Percentiles rank a stretch among this genome's conserved stretches.
phyloP scores from a whole-genome alignment of 805 yeast species.

The Metschnikowia lochheadii region DNA sequence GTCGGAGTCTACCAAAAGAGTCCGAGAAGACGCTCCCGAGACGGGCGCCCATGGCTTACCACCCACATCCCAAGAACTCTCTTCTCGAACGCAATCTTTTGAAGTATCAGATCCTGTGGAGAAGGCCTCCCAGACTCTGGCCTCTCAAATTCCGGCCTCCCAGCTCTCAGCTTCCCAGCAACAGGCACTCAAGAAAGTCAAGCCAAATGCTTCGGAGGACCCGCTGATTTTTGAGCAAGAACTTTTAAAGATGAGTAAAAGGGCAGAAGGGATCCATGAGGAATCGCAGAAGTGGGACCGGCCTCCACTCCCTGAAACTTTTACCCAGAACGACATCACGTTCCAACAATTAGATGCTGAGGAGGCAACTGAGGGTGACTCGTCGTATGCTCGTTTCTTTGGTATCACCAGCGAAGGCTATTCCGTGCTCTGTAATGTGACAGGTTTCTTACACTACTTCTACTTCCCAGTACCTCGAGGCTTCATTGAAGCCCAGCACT shows the following conservation, averaged over 20 bases:
- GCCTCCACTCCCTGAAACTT: slow-evolving; percentile 50
- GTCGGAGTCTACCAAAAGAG: slow-evolving; percentile 8
- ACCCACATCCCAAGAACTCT: slow-evolving; percentile 20
- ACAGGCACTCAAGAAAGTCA: slow-evolving; percentile 32
- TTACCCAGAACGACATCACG: slow-evolving; percentile 48
- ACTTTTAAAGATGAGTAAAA: slow-evolving; percentile 16
- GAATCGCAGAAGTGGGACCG: slow-evolving; percentile 48
- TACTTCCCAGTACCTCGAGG: slow-evolving; percentile 89
- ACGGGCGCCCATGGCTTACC: slow-evolving; percentile 33
- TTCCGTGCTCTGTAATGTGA: slow-evolving; percentile 84
- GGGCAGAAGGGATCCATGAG: slow-evolving; percentile 22
- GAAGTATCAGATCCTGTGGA: neutral
- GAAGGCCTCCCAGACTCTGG: slow-evolving; percentile 10
- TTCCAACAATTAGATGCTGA: slow-evolving; percentile 97
- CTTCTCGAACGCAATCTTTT: neutral
- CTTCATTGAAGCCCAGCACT: slow-evolving; percentile 53
- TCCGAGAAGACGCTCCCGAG: slow-evolving; percentile 10
- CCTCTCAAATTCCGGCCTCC: slow-evolving; percentile 17
- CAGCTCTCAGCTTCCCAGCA: slow-evolving; percentile 29
- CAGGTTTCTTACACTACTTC: slow-evolving; percentile 84
- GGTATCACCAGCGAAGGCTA: slow-evolving; percentile 89
- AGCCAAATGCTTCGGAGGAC: slow-evolving; percentile 31
- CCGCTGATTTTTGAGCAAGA: slow-evolving; percentile 28
- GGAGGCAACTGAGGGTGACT: slow-evolving; percentile 59
- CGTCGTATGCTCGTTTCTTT: slow-evolving; percentile 73